Evolutionary conservation across 352 stramenopile species (phyloP), one percentile per base, ranked within the genome.

Genomic region (Sclerospora graminicola): DNA sequence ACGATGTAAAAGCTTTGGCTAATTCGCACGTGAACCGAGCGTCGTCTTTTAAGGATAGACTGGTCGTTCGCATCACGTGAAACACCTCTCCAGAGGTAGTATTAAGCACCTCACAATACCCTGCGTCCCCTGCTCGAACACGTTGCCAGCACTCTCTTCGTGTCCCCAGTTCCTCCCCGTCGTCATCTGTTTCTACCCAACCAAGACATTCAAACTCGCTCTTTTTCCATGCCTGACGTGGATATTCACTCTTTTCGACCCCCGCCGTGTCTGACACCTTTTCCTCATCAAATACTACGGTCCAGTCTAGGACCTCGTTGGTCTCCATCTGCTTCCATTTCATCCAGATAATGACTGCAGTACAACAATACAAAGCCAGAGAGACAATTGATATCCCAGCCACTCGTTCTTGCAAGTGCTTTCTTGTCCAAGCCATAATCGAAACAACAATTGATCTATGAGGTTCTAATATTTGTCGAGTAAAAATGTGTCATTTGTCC

Each of bases 21-120:
- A 79, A 58, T n/a, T 71, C 59, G 35, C 78, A 87, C 15, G 71
- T 85, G 56, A 84, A 89, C 8, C 65, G 69, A 42, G 65, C 56
- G 23, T 84, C 71, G 11, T 82, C 63, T 47, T 82, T 83, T 7
- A 89, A 54, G 37, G 71, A 83, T 2, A 76, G 41, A 35, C 57
- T 57, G 4, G 66, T 84, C 10, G 72, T 84, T 13, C 64, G 72
- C 78, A 87, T 84, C 5, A 79, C 57, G n/a, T 41, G 68, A 36
- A 82, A 81, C 1, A 64, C 43, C 39, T 78, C 42, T 29, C 60
- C 68, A 5, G 61, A 84, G 0, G 60, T 66, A 5, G 39, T 41
- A 33, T 89, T 86, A 14, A 57, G 49, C 20, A 89, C 42, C 44
- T 81, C 60, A 43, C 78, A 89, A 39, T 71, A 86, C 7, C 78